Evolutionary conservation across 305 asterid genomes (phyloP).

Genomic region (Rubia tinctorum): DNA sequence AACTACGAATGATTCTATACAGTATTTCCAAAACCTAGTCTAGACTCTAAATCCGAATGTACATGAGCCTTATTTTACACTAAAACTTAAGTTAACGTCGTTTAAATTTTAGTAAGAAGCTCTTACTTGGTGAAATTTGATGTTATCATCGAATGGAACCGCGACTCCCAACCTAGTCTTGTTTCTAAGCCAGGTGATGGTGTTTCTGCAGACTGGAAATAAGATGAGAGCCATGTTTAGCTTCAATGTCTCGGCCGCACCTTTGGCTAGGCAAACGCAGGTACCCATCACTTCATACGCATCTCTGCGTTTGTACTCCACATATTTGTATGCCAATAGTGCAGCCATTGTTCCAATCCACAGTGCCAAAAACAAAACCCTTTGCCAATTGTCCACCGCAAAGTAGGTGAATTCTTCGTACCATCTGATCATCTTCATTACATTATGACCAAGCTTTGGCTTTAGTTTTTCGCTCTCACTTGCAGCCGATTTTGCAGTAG

Average conservation of each 20-base stretch:
- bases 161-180: conserved; percentile 71
- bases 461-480: conserved; percentile 80
- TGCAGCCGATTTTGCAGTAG: conserved; percentile 26
- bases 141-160: conserved; percentile 92
- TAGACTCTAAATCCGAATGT: no score
- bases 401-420: conserved; percentile 46
- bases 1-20: no score
- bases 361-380: conserved; percentile 62
- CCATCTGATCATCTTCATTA: conserved; percentile 51
- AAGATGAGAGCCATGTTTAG: conserved; percentile 85
- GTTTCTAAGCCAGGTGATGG: conserved; percentile 90
- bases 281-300: conserved; percentile 68
- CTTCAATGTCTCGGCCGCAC: conserved; percentile 90
- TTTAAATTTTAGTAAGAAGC: no score
- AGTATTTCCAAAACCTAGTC: no score
- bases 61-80: no score
- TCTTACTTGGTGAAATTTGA: conserved; percentile 87
- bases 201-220: conserved; percentile 82
- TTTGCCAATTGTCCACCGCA: conserved; percentile 73
- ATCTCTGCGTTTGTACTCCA: conserved; percentile 53
- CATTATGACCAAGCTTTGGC: conserved; percentile 51
- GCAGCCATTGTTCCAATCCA: conserved; percentile 82
- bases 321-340: conserved; percentile 64
- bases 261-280: conserved; percentile 88
- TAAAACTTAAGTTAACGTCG: no score